Evolutionary conservation across 345 rosid species (phyloP), one percentile per base, ranked within the genome.

Genomic region (Gossypioides kirkii): DNA sequence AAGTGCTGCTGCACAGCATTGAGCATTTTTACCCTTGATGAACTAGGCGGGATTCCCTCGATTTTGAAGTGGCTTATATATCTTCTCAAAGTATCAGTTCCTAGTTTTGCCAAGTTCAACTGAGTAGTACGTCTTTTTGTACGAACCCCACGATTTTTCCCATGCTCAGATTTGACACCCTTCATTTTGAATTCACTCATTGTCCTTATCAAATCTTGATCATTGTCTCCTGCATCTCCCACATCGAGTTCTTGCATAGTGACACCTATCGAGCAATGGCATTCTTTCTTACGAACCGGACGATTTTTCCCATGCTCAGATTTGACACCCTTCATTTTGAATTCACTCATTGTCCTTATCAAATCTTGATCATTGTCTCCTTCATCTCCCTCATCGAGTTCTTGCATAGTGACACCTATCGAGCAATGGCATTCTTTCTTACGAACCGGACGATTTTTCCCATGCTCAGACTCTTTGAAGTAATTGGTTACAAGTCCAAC

Each of bases 31-130:
- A 87, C 87, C 77, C 88, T 87, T 22, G 85, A 73, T 47, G 85
- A 81, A 63, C 74, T 79, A 22, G 80, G 54, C 52, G 18, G 66
- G 46, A 82, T 72, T 60, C 78, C 84, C 25, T 18, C 76, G 41
- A 88, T 79, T 64, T 84, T 79, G 85, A 53, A 88, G 70, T 82
- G 82, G 32, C 68, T 77, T 85, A 87, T 82, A 73, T 88, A 88
- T 86, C 85, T 87, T 79, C 81, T 38, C 68, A 87, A 73, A 0
- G 89, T 74, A 38, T 80, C 77, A n/a, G 85, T 84, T 54, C 81
- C 81, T 2, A 90, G 80, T 64, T 71, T 82, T 17, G 77, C 83
- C 72, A 90, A 61, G 60, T 61, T 58, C 54, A 22, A 2, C 22
- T 59, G 38, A 26, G 38, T 32, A 32, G 38, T 5, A 32, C 5